Conservation (phyloP, 192 early-diverging fungal species). For the Linderina pennispora region DNA sequence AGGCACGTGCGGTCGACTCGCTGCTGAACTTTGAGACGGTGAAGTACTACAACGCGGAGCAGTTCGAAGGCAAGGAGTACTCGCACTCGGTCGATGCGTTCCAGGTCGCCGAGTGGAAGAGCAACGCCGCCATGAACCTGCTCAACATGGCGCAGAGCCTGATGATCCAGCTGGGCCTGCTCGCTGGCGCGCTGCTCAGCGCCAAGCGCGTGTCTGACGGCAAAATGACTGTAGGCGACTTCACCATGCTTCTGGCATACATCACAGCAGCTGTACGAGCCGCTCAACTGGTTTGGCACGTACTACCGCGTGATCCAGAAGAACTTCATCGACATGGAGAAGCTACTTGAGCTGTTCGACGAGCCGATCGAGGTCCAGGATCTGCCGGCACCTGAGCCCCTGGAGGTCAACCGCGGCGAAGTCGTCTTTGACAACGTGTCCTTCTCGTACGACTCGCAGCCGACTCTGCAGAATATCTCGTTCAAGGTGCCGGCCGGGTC, state of each 20-base stretch:
- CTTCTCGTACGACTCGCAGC: constrained; percentile 60
- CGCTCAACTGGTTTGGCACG: constrained; percentile 87
- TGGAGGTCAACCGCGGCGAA: constrained; percentile 43
- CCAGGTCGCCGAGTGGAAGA: constrained; percentile 83
- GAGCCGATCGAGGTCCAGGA: constrained; percentile 44
- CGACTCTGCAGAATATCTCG: constrained; percentile 35
- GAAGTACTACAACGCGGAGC: constrained; percentile 93
- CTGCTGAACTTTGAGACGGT: constrained; percentile 98
- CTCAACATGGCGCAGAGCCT: constrained; percentile 85
- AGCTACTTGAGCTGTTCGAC: constrained; percentile 78
- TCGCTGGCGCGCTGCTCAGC: constrained; percentile 75
- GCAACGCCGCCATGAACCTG: constrained; percentile 63
- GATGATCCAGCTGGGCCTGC: constrained; percentile 78
- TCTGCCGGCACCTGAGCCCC: constrained; percentile 11
- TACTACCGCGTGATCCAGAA: constrained; percentile 94
- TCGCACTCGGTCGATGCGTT: constrained; percentile 67
- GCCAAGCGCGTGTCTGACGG: constrained; percentile 76
- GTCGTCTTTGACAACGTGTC: constrained; percentile 58
- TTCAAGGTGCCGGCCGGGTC: constrained; percentile 42
- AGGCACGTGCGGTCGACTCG: constrained; percentile 86
- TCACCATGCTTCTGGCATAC: constrained; percentile 84
- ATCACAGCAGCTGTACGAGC: constrained; percentile 86
- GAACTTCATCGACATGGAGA: constrained; percentile 96
- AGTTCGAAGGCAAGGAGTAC: constrained; percentile 79
- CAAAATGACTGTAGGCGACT: constrained; percentile 70